These are phyloP conservation scores for Pachyrhizus erosus DNA, from an alignment of 306 rosid genomes.

Conservation along the genomic window DNA sequence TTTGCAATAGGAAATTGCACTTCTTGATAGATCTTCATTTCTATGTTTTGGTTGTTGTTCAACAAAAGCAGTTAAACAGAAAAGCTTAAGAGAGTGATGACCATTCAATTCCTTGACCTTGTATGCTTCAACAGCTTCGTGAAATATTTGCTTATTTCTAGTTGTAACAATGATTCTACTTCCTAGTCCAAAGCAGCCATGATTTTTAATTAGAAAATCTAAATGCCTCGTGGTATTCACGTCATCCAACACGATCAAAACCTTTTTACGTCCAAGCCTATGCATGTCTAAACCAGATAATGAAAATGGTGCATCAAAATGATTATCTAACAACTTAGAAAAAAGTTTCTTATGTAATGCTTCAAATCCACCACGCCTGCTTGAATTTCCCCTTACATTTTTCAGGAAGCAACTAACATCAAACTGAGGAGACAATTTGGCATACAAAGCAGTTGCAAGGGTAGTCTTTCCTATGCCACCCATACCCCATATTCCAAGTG, in stretches of 20 bases:
- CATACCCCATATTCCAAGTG: conserved; percentile 43
- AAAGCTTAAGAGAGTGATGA: conserved; percentile 31
- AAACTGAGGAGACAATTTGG: not conserved
- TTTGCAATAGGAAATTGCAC: conserved; percentile 20
- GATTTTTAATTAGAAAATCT: not conserved
- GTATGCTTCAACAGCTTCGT: not conserved
- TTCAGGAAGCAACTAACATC: not conserved
- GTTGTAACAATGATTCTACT: not conserved
- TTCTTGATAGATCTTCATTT: conserved; percentile 24
- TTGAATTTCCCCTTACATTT: not conserved
- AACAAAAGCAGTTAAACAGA: conserved; percentile 32
- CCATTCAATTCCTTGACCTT: not conserved
- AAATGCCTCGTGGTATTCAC: not conserved
- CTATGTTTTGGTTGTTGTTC: conserved; percentile 9
- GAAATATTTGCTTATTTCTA: not conserved
- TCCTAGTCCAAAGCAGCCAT: not conserved
- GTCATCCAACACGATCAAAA: not conserved
- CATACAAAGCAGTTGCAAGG: not conserved
- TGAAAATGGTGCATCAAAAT: not conserved
- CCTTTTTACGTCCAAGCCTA: not conserved
- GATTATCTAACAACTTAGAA: not conserved
- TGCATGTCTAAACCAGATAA: not conserved
- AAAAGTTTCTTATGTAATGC: not conserved
- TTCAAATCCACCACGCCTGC: not conserved
- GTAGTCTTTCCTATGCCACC: conserved; percentile 25